Evolutionary conservation across 106 monocot species (phyloP), one percentile per base, ranked within the genome.

Genomic region (Dendrobium huoshanense): DNA sequence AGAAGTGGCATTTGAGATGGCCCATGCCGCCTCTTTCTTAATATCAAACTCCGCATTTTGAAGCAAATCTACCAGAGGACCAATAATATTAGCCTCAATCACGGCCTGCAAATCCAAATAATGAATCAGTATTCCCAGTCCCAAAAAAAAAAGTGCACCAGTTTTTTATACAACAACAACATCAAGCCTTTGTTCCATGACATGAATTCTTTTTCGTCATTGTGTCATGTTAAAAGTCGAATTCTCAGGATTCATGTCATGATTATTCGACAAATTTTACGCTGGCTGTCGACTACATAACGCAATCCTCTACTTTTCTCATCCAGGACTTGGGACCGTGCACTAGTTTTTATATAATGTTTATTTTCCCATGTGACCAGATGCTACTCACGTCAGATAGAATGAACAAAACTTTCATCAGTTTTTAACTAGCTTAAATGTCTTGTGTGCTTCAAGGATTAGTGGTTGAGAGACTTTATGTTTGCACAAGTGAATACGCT

Each of bases 1-100:
- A 44, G 83, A 78, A 17, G 78, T 83, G 9, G 83, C 83, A 78
- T 82, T 82, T 33, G 82, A 82, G 65, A 82, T 82, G 24, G 82
- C 82, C 82, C 82, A 82, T 48, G 78, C 83, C 42, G 83, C 83
- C 70, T 83, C 83, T 83, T 83, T 83, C 78, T 83, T 83, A 19
- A 83, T 83, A 59, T 83, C 83, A 74, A 83, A 83, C 56, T 83
- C 83, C 0, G 83, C 78, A 73, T 55, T 83, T 78, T 83, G 78
- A 41, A 83, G 78, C 73, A 83, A 43, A 6, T 83, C 55, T 22
- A 83, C 83, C 13, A 83, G 78, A 58, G 83, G 83, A 31, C 73
- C 83, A 11, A 83, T 59, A 27, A 83, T 78, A 55, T 45, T 59
- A 7, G 83, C 78, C 44, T 73, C 78, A 73, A 83, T 83, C 47